phyloP scores from a whole-genome alignment of 1,139 yeast species.

The Maudiozyma humilis region DNA sequence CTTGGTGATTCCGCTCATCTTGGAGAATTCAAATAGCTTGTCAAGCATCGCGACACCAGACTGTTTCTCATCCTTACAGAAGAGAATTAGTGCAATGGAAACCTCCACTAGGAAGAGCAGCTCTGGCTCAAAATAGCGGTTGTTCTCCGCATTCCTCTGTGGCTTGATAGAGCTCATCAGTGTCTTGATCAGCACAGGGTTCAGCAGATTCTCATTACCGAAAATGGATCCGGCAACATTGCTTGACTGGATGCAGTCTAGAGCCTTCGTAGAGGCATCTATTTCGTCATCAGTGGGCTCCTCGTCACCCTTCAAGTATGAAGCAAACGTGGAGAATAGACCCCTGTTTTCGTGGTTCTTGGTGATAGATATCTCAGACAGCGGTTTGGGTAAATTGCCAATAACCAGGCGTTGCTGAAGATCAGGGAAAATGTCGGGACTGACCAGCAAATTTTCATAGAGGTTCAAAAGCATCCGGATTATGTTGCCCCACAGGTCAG shows the following conservation, averaged over 20 bases:
- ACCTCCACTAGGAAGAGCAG: constrained; percentile 49
- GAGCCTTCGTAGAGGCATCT: constrained; percentile 71
- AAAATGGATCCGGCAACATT: constrained; percentile 37
- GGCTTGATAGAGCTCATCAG: constrained; percentile 29
- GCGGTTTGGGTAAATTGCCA: constrained; percentile 49
- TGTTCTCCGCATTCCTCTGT: constrained; percentile 28
- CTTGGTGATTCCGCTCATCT: constrained; percentile 19
- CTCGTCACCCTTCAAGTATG: constrained; percentile 86
- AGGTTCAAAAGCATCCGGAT: constrained; percentile 54
- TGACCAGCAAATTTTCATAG: constrained; percentile 64
- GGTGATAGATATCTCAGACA: constrained; percentile 57
- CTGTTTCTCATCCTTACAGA: constrained; percentile 37
- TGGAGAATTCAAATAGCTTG: constrained; percentile 17
- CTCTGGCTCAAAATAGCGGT: constrained; percentile 47
- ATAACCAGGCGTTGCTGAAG: constrained; percentile 51
- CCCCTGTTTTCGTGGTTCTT: constrained; percentile 61
- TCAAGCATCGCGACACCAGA: constrained; percentile 21
- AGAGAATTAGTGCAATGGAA: constrained; percentile 43
- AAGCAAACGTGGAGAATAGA: constrained; percentile 78
- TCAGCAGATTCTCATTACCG: constrained; percentile 23
- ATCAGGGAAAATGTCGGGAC: constrained; percentile 57
- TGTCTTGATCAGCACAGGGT: constrained; percentile 27
- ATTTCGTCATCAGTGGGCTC: constrained; percentile 92
- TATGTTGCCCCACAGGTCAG: constrained; percentile 51
- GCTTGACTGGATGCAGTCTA: constrained; percentile 65